Conservation (phyloP, 2,329 filamentous ascomycete species). For the Arthroderma sp. region DNA sequence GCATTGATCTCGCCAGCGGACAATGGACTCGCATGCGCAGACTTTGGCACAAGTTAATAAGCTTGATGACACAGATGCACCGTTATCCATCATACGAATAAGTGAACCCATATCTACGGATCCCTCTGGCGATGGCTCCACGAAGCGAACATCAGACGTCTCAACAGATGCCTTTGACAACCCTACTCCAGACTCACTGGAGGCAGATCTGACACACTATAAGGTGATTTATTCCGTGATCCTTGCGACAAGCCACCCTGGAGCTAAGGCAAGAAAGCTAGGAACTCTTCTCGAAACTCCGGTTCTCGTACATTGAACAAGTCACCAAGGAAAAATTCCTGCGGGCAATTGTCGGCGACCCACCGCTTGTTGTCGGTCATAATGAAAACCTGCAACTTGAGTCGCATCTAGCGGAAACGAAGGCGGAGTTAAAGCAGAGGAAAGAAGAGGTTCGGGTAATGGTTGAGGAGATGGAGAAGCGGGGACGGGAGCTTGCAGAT, state of each 20-base stretch:
- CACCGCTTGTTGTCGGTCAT: constrained; percentile 69
- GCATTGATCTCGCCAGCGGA: not conserved
- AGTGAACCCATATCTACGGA: constrained; percentile 56
- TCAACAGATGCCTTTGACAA: constrained; percentile 52
- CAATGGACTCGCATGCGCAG: not conserved
- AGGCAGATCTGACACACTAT: constrained; percentile 78
- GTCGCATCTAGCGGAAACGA: constrained; percentile 53
- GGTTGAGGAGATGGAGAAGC: constrained; percentile 58
- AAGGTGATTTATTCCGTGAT: constrained; percentile 37
- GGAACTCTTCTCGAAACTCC: constrained; percentile 88
- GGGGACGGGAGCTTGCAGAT: constrained; percentile 51
- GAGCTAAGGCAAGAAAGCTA: constrained; percentile 15
- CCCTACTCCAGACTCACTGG: constrained; percentile 61
- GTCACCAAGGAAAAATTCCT: constrained; percentile 98
- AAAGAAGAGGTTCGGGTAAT: constrained; percentile 67
- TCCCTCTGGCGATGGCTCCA: constrained; percentile 15
- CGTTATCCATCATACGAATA: constrained; percentile 60
- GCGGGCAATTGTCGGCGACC: constrained; percentile 78
- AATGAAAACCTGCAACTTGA: constrained; percentile 73
- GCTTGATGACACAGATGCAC: constrained; percentile 35
- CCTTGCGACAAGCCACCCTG: no score
- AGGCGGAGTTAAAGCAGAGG: constrained; percentile 62
- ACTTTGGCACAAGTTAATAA: constrained; percentile 34
- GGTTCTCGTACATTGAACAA: constrained; percentile 95
- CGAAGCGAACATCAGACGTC: constrained; percentile 56